Conservation (phyloP, 768 basidiomycete species). For the Suillus subluteus region DNA sequence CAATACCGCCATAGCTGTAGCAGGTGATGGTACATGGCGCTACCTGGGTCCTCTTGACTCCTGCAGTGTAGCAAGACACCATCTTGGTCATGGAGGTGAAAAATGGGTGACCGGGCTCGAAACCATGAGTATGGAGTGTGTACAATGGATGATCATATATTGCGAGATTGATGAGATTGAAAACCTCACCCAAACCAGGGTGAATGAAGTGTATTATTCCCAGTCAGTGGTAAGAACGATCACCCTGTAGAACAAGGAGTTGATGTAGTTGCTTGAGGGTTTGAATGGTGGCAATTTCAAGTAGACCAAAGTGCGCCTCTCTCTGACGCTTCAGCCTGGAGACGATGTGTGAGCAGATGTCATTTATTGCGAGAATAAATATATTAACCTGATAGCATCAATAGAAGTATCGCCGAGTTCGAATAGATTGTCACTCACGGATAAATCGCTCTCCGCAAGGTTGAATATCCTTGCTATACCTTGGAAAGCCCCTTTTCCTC, state of each 20-base stretch:
- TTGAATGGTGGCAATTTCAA: constrained; percentile 41
- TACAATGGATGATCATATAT: constrained; percentile 32
- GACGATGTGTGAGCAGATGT: not conserved
- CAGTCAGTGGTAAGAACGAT: constrained; percentile 19
- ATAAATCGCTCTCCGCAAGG: constrained; percentile 20
- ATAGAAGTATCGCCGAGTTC: constrained; percentile 43
- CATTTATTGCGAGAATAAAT: not conserved
- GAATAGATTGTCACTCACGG: constrained; percentile 36
- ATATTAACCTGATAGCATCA: too few species aligned
- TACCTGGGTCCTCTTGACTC: constrained; percentile 32
- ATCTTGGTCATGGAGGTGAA: constrained; percentile 37
- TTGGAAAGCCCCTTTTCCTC: constrained; percentile 25
- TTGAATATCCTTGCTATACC: constrained; percentile 28
- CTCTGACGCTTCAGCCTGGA: constrained; percentile 20
- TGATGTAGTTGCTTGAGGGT: constrained; percentile 40
- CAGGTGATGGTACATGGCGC: constrained; percentile 34
- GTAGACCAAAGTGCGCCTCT: constrained; percentile 17
- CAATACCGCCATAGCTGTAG: constrained; percentile 40
- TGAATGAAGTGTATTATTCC: constrained; percentile 45
- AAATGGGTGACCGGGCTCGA: constrained; percentile 35
- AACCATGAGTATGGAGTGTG: constrained; percentile 41
- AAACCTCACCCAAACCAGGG: constrained; percentile 43
- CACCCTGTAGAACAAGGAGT: constrained; percentile 1
- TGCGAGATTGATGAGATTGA: constrained; percentile 42
- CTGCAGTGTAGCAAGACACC: constrained; percentile 33